Evolutionary conservation across 345 rosid species (phyloP).

Genomic region (Garcia nutans): DNA sequence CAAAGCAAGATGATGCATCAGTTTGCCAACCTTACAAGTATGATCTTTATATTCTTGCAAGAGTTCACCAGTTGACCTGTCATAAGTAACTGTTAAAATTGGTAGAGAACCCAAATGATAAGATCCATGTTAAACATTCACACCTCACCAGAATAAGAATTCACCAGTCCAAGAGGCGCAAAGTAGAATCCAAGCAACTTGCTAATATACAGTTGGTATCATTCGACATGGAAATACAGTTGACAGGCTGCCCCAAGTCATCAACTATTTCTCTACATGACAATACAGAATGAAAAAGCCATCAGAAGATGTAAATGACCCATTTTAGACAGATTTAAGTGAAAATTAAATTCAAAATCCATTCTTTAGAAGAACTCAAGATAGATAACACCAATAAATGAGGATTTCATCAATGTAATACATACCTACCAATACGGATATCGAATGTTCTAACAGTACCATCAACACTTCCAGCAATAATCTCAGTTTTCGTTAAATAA

Average conservation of each 20-base stretch:
- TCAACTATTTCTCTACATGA: conserved; percentile 74
- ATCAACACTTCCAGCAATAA: conserved; percentile 94
- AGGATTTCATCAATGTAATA: not conserved
- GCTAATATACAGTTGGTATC: conserved; percentile 88
- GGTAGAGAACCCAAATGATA: not conserved
- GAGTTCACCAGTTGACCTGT: conserved; percentile 77
- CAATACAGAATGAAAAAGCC: not conserved
- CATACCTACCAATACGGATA: conserved; percentile 87
- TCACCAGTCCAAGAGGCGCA: conserved; percentile 86
- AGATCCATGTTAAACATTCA: conserved; percentile 7
- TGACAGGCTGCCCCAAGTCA: conserved; percentile 88
- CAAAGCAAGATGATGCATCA: conserved; percentile 6
- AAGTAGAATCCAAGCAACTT: conserved; percentile 82
- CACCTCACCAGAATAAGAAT: not conserved
- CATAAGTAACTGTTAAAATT: conserved; percentile 17
- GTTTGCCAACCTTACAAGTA: conserved; percentile 70
- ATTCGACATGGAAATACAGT: conserved; percentile 89
- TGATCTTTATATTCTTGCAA: conserved; percentile 96
- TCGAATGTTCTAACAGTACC: conserved; percentile 98
- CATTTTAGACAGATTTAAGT: not conserved
- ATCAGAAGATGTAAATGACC: not conserved
- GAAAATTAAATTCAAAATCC: not conserved
- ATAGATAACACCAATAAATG: not conserved
- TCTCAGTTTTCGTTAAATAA: conserved; percentile 83
- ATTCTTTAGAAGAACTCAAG: too few relatives aligned